Evolutionary conservation across 306 rosid genomes (phyloP).

Genomic region (Dalbergia oliveri): DNA sequence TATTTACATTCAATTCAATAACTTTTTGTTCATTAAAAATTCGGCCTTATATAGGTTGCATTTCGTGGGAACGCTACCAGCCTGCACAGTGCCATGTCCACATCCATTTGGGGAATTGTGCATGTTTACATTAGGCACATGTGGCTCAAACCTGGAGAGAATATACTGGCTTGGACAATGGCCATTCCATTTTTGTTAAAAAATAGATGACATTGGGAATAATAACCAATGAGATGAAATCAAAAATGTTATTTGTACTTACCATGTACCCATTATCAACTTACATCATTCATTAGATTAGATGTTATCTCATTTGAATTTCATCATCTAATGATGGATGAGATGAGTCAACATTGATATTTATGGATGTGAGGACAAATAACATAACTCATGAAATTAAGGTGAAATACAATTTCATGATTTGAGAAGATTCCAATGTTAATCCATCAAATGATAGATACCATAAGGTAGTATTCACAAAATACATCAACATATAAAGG

Average conservation of each 20-base stretch:
- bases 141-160: conserved; percentile 49
- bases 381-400: neutral
- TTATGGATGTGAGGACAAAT: too few relatives aligned
- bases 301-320: too few relatives aligned
- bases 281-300: too few relatives aligned
- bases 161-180: conserved; percentile 30
- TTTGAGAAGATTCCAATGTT: neutral
- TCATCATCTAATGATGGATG: too few relatives aligned
- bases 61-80: conserved; percentile 47
- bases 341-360: too few relatives aligned
- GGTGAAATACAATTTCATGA: neutral
- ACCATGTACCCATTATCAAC: too few relatives aligned
- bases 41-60: conserved; percentile 38
- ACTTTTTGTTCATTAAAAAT: too few relatives aligned
- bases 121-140: conserved; percentile 51
- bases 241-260: too few relatives aligned
- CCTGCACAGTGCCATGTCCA: conserved; percentile 49
- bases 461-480: too few relatives aligned
- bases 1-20: neutral
- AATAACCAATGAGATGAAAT: neutral
- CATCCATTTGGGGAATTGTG: conserved; percentile 64
- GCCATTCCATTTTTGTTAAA: neutral
- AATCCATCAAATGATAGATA: neutral
- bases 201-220: too few relatives aligned
- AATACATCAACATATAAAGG: too few relatives aligned